phyloP scores from a whole-genome alignment of 2,329 filamentous ascomycete genomes.

The Colletotrichum higginsianum region DNA sequence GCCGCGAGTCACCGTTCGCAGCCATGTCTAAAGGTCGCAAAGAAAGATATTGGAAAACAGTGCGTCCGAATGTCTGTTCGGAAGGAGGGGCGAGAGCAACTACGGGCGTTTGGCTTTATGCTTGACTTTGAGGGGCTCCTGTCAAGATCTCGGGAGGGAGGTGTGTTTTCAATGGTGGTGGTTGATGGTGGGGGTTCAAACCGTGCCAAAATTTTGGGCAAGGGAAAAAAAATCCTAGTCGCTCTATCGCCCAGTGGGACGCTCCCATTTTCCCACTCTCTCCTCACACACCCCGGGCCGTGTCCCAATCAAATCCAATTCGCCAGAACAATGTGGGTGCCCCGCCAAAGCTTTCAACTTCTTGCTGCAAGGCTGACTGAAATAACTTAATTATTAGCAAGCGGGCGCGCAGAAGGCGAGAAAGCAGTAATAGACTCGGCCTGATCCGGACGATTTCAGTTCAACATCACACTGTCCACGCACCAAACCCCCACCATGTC shows the following conservation, averaged over 20 bases:
- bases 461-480: conserved; percentile 18
- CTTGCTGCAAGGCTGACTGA: conserved; percentile 39
- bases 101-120: not conserved
- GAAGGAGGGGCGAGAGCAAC: not conserved
- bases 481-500: conserved; percentile 62
- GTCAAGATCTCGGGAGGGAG: conserved; percentile 32
- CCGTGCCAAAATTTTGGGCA: conserved; percentile 31
- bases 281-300: conserved; percentile 19
- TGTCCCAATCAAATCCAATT: conserved; percentile 34
- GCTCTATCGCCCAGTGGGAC: conserved; percentile 31
- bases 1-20: conserved; percentile 60
- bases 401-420: conserved; percentile 4
- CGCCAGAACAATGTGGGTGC: conserved; percentile 23
- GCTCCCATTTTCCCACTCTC: not conserved
- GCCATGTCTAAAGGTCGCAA: conserved; percentile 56
- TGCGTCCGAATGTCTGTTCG: not conserved
- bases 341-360: conserved; percentile 45
- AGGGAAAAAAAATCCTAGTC: conserved; percentile 39
- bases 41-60: not conserved
- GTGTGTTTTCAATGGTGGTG: conserved; percentile 29
- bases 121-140: conserved; percentile 23
- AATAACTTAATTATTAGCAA: not conserved
- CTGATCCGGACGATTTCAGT: conserved; percentile 14
- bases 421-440: not conserved
- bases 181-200: conserved; percentile 42